Conservation (phyloP, 805 yeast genomes). For the Ogataea paradorogensis region DNA sequence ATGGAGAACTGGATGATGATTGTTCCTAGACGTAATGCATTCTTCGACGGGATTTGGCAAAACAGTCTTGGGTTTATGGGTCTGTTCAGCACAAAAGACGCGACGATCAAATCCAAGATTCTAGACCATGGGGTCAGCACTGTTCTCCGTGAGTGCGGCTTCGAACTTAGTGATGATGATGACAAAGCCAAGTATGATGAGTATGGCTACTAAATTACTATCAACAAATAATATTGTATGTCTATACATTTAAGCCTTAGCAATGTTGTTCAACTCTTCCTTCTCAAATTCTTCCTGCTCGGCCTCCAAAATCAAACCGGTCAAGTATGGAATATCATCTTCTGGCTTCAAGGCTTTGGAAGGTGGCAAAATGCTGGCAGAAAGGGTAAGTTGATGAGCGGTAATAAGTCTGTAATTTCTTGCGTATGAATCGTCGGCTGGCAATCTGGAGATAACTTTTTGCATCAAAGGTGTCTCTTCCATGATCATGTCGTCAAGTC, state of each 20-base stretch:
- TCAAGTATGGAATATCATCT: conserved; percentile 78
- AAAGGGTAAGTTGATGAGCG: conserved; percentile 83
- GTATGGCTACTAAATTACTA: conserved; percentile 48
- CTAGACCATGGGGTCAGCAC: conserved; percentile 44
- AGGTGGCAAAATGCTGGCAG: conserved; percentile 82
- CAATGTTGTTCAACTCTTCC: conserved; percentile 80
- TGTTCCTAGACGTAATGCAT: conserved; percentile 72
- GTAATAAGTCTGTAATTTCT: conserved; percentile 90
- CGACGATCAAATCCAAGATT: conserved; percentile 49
- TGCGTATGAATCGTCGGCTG: conserved; percentile 78
- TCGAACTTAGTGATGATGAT: conserved; percentile 51
- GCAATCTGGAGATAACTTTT: conserved; percentile 85
- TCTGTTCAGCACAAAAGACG: conserved; percentile 68
- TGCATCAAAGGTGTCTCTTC: conserved; percentile 88
- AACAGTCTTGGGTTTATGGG: conserved; percentile 85
- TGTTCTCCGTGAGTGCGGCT: conserved; percentile 66
- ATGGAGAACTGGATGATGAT: conserved; percentile 81
- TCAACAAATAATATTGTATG: conserved; percentile 2
- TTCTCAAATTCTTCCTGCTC: conserved; percentile 90
- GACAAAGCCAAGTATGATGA: conserved; percentile 53
- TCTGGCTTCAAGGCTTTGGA: conserved; percentile 73
- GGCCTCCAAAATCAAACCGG: conserved; percentile 89
- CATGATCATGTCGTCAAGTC: conserved; percentile 79
- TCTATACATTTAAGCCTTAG: conserved; percentile 10
- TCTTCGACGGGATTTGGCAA: conserved; percentile 56